phyloP scores from a whole-genome alignment of 257 asterid genomes.

The Dorcoceras hygrometricum region DNA sequence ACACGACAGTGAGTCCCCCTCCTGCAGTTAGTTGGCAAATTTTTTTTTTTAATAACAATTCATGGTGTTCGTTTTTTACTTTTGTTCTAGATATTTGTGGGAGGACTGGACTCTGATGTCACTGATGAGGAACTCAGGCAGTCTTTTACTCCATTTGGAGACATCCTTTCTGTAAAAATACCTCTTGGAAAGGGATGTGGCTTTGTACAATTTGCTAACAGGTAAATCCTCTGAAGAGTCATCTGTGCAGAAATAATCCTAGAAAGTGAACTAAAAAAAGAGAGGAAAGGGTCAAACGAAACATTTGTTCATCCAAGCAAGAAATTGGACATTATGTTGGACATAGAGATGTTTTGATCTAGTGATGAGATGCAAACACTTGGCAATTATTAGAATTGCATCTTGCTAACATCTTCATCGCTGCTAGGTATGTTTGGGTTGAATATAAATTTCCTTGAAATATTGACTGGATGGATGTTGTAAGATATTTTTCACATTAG shows the following conservation, averaged over 20 bases:
- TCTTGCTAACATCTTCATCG: no score
- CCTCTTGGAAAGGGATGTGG: conserved; percentile 27
- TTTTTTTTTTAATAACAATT: conserved; percentile 12
- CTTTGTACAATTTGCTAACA: conserved; percentile 22
- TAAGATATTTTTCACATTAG: not conserved
- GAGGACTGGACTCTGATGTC: conserved; percentile 35
- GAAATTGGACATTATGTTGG: no score
- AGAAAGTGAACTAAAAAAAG: not conserved
- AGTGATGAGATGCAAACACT: no score
- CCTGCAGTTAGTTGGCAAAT: conserved; percentile 13
- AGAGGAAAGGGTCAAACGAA: not conserved
- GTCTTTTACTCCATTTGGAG: conserved; percentile 18
- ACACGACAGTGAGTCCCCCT: conserved; percentile 80
- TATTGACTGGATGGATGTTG: not conserved
- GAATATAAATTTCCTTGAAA: not conserved
- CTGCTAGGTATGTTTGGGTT: no score
- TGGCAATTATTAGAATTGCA: no score
- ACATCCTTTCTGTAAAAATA: conserved; percentile 18
- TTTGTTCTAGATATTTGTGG: conserved; percentile 45
- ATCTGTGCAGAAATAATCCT: not conserved
- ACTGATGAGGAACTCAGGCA: conserved; percentile 18
- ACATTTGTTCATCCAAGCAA: not conserved
- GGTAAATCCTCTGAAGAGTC: not conserved
- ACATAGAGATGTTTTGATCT: no score
- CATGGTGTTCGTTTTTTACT: not conserved